phyloP scores from a whole-genome alignment of 1,139 yeast species.

The Candida neerlandica region DNA sequence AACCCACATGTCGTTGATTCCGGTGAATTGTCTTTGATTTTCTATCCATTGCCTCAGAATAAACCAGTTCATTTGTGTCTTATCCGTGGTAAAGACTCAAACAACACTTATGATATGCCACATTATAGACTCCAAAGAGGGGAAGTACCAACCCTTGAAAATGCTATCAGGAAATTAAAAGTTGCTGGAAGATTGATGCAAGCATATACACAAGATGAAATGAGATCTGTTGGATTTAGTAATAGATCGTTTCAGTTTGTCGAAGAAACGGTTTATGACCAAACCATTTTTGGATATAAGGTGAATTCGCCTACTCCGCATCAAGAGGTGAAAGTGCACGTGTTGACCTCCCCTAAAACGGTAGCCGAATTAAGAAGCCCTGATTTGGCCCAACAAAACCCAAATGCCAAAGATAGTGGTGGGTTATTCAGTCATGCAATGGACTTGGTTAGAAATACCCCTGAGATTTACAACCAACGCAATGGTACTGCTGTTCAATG shows the following conservation, averaged over 20 bases:
- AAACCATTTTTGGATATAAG: conserved; percentile 40
- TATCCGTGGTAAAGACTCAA: conserved; percentile 77
- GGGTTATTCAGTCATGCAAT: conserved; percentile 77
- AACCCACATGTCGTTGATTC: conserved; percentile 26
- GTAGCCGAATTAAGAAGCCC: conserved; percentile 75
- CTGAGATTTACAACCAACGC: conserved; percentile 25
- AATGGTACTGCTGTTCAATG: conserved; percentile 62
- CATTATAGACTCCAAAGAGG: conserved; percentile 48
- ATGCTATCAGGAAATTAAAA: conserved; percentile 77
- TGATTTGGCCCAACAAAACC: conserved; percentile 84
- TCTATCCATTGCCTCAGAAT: conserved; percentile 62
- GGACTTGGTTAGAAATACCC: conserved; percentile 57
- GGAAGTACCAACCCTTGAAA: conserved; percentile 70
- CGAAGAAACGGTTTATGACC: conserved; percentile 54
- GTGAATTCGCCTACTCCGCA: conserved; percentile 46
- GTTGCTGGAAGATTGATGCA: conserved; percentile 90
- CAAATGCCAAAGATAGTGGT: conserved; percentile 70
- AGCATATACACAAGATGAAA: conserved; percentile 91
- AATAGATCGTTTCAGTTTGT: conserved; percentile 76
- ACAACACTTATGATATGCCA: conserved; percentile 74
- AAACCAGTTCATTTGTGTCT: conserved; percentile 84
- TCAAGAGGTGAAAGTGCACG: conserved; percentile 73
- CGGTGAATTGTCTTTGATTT: conserved; percentile 41
- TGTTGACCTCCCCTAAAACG: conserved; percentile 66
- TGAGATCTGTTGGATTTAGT: conserved; percentile 79